These are phyloP conservation scores for Lactarius deliciosus DNA, from an alignment of 768 basidiomycete genomes.

Conservation along the genomic window DNA sequence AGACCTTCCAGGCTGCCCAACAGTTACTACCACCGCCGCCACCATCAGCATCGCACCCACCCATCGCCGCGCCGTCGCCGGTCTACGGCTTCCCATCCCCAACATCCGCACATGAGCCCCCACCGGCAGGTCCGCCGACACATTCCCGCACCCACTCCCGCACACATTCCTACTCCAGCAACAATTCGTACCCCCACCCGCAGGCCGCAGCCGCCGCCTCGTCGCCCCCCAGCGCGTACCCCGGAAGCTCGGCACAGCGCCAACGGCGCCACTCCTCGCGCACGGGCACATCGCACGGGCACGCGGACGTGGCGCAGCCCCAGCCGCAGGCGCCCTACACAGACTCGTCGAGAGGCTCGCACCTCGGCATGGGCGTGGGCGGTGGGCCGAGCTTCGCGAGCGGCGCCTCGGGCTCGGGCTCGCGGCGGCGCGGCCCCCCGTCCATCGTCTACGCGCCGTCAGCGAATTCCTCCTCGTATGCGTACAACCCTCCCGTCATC, in stretches of 20 bases:
- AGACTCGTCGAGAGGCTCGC: constrained; percentile 14
- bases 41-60: neutral
- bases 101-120: constrained; percentile 12
- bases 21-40: constrained; percentile 7
- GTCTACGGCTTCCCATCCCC: constrained; percentile 22
- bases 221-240: constrained; percentile 17
- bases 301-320: constrained; percentile 4
- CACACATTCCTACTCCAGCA: constrained; percentile 22
- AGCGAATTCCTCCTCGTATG: constrained; percentile 22
- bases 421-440: constrained; percentile 20
- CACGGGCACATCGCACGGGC: constrained; percentile 13
- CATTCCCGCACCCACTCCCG: constrained; percentile 14
- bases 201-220: neutral
- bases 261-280: constrained; percentile 25
- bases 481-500: constrained; percentile 27
- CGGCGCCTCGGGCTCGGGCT: constrained; percentile 2
- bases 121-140: constrained; percentile 12
- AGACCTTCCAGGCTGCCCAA: constrained; percentile 8
- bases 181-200: constrained; percentile 16
- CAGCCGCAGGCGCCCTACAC: neutral
- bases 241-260: constrained; percentile 20
- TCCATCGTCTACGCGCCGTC: constrained; percentile 28
- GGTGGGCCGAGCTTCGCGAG: constrained; percentile 1
- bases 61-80: constrained; percentile 19
- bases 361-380: neutral